Percentiles rank a stretch among this genome's conserved stretches.
phyloP scores from a whole-genome alignment of 169 alveolate species.

The Miamiensis avidus region DNA sequence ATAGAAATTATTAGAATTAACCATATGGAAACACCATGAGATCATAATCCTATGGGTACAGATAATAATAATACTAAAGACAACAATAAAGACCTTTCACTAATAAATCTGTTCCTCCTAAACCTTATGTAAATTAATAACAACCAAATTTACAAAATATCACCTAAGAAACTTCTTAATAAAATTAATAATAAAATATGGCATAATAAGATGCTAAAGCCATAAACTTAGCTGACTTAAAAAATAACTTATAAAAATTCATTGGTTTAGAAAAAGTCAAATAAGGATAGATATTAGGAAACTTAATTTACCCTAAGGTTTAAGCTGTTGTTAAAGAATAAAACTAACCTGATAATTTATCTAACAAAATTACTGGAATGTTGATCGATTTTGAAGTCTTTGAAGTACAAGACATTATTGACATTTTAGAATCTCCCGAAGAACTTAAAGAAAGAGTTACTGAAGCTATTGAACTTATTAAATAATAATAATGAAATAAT shows the following conservation, averaged over 20 bases:
- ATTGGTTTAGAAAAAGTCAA: neutral
- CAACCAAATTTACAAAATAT: neutral
- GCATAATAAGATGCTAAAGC: too few species aligned
- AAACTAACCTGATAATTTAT: neutral
- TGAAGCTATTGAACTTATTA: constrained; percentile 8
- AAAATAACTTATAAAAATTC: neutral
- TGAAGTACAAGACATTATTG: constrained; percentile 11
- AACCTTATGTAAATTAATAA: neutral
- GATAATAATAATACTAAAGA: neutral
- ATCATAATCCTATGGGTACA: neutral
- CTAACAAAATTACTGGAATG: constrained; percentile 10
- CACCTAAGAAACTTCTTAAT: too few species aligned
- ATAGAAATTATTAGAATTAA: too few species aligned
- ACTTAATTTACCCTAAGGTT: neutral
- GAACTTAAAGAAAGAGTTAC: neutral
- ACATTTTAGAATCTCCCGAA: neutral
- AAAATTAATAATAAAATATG: too few species aligned
- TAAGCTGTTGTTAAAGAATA: neutral
- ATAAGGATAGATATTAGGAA: neutral
- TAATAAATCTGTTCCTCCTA: too few species aligned
- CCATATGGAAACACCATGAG: too few species aligned
- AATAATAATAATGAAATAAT: too few species aligned
- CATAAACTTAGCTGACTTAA: neutral
- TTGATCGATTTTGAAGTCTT: constrained; percentile 13
- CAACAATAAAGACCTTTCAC: too few species aligned